These are phyloP conservation scores for Gypsophila paniculata DNA, from an alignment of 179 eudicot genomes.

Conservation along the genomic window DNA sequence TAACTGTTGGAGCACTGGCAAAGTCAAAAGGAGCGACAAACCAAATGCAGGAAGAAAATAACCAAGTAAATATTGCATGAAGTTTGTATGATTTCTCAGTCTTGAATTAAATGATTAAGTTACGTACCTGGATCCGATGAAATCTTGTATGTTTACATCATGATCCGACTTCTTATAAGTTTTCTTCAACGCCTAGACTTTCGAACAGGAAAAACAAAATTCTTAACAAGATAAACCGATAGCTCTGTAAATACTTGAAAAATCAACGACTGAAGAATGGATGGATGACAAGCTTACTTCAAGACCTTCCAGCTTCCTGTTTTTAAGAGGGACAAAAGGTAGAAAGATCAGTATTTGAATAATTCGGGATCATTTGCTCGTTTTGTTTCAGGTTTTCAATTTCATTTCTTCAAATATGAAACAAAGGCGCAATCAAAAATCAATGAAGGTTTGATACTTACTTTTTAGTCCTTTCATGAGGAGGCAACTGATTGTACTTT, in stretches of 20 bases:
- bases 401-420: neutral
- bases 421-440: neutral
- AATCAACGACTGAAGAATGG: neutral
- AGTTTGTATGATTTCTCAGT: neutral
- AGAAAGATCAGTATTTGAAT: constrained; percentile 7
- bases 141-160: constrained; percentile 43
- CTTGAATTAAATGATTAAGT: neutral
- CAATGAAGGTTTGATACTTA: constrained; percentile 17
- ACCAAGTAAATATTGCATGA: neutral
- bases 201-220: constrained; percentile 23
- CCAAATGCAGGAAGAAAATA: constrained; percentile 5
- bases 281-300: constrained; percentile 38
- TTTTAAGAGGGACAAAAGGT: constrained; percentile 13
- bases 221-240: constrained; percentile 24
- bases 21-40: constrained; percentile 17
- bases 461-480: constrained; percentile 59
- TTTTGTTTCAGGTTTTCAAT: too few species aligned
- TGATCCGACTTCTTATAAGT: constrained; percentile 47
- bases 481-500: constrained; percentile 39
- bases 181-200: constrained; percentile 56
- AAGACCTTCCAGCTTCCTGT: constrained; percentile 53
- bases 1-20: constrained; percentile 38
- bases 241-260: constrained; percentile 2
- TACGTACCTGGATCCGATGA: constrained; percentile 38
- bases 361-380: neutral